These are phyloP conservation scores for Conidiobolus incongruus DNA, from an alignment of 371 early-diverging fungal species.

Conservation along the genomic window DNA sequence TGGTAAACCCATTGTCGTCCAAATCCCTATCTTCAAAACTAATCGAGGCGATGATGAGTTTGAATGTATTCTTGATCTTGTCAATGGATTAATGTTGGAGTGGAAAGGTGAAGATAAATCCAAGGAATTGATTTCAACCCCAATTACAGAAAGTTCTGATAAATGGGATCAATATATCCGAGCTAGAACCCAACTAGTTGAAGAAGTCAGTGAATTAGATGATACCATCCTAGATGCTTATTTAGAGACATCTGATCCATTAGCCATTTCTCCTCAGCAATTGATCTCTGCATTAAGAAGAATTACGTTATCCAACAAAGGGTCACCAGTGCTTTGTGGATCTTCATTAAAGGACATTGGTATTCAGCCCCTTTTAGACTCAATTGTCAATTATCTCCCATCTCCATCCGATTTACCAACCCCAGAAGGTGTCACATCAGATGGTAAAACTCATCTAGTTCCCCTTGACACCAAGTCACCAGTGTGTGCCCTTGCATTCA, in stretches of 20 bases:
- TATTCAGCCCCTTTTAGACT: constrained; percentile 81
- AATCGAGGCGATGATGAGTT: constrained; percentile 10
- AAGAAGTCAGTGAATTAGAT: constrained; percentile 65
- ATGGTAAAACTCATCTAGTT: constrained; percentile 12
- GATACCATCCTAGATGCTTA: constrained; percentile 62
- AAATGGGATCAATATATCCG: no score
- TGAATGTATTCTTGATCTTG: constrained; percentile 48
- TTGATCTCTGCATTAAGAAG: constrained; percentile 45
- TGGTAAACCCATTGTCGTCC: constrained; percentile 41
- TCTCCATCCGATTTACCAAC: constrained; percentile 46
- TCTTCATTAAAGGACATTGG: constrained; percentile 77
- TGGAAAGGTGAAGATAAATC: no score
- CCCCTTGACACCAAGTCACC: constrained; percentile 5
- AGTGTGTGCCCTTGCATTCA: constrained; percentile 73
- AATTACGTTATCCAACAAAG: constrained; percentile 33
- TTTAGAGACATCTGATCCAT: constrained; percentile 45
- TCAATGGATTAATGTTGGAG: no score
- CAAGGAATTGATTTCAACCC: constrained; percentile 10
- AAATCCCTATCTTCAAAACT: constrained; percentile 27
- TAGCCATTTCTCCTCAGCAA: constrained; percentile 26
- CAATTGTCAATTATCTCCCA: constrained; percentile 70
- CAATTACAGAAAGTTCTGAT: constrained; percentile 13
- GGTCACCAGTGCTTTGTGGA: constrained; percentile 74
- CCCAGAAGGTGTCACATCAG: constrained; percentile 23
- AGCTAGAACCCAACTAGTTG: constrained; percentile 47